These are phyloP conservation scores for Alternaria novae-zelandiae DNA, from an alignment of 2,329 filamentous ascomycete species.

Conservation along the genomic window DNA sequence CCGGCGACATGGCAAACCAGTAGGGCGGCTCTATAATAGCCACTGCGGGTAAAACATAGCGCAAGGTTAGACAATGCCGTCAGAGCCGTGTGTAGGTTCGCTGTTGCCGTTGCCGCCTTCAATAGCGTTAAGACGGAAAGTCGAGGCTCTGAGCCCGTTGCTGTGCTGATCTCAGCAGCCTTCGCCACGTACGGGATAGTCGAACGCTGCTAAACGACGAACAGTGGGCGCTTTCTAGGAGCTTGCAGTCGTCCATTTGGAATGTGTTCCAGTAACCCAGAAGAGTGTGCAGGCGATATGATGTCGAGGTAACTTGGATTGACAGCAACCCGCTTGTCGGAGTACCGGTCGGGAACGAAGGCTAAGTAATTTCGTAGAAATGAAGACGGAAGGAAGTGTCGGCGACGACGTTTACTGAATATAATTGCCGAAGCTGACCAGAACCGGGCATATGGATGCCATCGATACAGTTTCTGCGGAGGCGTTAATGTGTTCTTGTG, in stretches of 20 bases:
- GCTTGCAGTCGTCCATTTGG: not conserved
- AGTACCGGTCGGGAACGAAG: slow-evolving; percentile 6
- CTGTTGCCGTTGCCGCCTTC: slow-evolving; percentile 13
- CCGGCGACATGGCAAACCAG: slow-evolving; percentile 28
- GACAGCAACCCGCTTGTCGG: slow-evolving; percentile 13
- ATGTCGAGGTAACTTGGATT: slow-evolving; percentile 15
- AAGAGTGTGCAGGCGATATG: not conserved
- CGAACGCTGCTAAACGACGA: not conserved
- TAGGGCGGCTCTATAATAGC: slow-evolving; percentile 27
- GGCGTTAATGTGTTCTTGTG: not conserved
- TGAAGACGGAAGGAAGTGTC: not conserved
- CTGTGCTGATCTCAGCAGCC: not conserved
- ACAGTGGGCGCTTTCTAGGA: not conserved
- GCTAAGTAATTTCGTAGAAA: not conserved
- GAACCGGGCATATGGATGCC: not conserved
- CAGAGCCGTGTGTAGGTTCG: slow-evolving; percentile 20
- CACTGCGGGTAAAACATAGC: slow-evolving; percentile 24
- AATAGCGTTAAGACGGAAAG: slow-evolving; percentile 19
- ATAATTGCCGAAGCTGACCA: not conserved
- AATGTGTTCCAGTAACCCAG: not conserved
- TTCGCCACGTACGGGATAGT: not conserved
- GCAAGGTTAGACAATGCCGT: slow-evolving; percentile 17
- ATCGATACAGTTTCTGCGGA: not conserved
- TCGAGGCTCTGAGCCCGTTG: not conserved
- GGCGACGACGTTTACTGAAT: not conserved